phyloP scores from a whole-genome alignment of 495 filamentous ascomycete species.

The Terfezia boudieri region DNA sequence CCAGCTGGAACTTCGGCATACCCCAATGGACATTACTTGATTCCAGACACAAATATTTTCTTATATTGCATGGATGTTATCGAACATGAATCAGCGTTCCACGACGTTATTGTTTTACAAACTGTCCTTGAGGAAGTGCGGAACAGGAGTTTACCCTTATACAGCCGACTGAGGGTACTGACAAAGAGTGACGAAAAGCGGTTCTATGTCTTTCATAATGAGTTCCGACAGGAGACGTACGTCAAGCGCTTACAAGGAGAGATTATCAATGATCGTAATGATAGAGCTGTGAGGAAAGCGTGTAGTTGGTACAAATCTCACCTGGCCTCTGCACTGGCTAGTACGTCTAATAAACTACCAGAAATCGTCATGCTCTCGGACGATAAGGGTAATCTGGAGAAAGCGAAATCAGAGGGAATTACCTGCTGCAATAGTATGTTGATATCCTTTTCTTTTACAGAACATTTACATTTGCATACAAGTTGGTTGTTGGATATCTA shows the following conservation, averaged over 20 bases:
- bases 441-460: too few relatives aligned
- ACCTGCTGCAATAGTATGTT: conserved; percentile 18
- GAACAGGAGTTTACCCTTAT: conserved; percentile 80
- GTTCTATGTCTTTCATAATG: conserved; percentile 98
- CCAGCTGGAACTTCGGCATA: conserved; percentile 64
- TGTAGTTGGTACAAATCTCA: conserved; percentile 80
- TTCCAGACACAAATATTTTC: conserved; percentile 92
- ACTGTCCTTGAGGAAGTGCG: conserved; percentile 88
- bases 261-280: conserved; percentile 90
- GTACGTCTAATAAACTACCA: conserved; percentile 39
- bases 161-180: conserved; percentile 72
- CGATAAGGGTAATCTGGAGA: conserved; percentile 65
- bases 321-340: conserved; percentile 32
- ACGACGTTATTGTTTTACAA: conserved; percentile 85
- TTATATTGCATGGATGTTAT: conserved; percentile 92
- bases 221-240: conserved; percentile 84
- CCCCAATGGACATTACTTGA: conserved; percentile 75
- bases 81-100: conserved; percentile 74
- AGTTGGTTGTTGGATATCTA: too few relatives aligned
- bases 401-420: conserved; percentile 56
- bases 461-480: too few relatives aligned
- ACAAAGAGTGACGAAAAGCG: conserved; percentile 89
- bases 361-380: conserved; percentile 70
- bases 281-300: conserved; percentile 67
- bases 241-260: conserved; percentile 52